Conservation (phyloP, 169 alveolate species). For the Cryptosporidium canis region DNA sequence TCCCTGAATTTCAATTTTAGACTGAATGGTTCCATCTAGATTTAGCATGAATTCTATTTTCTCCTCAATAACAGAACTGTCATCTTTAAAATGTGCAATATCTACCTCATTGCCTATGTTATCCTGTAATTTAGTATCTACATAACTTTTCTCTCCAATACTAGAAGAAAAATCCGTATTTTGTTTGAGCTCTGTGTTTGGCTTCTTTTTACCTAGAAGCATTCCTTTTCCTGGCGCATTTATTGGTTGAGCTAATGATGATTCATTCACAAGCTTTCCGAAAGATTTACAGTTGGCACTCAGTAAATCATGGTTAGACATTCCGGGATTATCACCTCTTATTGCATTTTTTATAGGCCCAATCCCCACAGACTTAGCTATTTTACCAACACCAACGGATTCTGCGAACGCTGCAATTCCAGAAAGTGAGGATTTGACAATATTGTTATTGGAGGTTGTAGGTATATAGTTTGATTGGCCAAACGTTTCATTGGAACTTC, state of each 20-base stretch:
- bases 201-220: conserved; percentile 77
- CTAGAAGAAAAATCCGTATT: background rate
- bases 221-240: conserved; percentile 79
- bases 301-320: background rate
- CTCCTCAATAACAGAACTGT: conserved; percentile 75
- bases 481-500: conserved; percentile 60
- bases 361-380: conserved; percentile 50
- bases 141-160: conserved; percentile 6
- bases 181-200: conserved; percentile 60
- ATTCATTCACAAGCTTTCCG: background rate
- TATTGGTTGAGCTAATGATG: background rate
- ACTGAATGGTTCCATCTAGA: conserved; percentile 74
- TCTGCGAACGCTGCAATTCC: conserved; percentile 73
- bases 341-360: background rate
- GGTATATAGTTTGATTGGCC: conserved; percentile 48
- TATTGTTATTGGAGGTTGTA: conserved; percentile 51
- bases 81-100: conserved; percentile 51
- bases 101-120: conserved; percentile 7
- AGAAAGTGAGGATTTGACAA: conserved; percentile 51
- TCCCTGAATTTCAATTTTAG: conserved; percentile 59
- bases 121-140: background rate
- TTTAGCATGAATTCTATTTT: conserved; percentile 55
- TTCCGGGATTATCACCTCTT: background rate
- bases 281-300: background rate
- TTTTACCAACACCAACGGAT: conserved; percentile 56